Evolutionary conservation across 1,284 basidiomycete species (phyloP).

Genomic region (Cutaneotrichosporon daszewskae): DNA sequence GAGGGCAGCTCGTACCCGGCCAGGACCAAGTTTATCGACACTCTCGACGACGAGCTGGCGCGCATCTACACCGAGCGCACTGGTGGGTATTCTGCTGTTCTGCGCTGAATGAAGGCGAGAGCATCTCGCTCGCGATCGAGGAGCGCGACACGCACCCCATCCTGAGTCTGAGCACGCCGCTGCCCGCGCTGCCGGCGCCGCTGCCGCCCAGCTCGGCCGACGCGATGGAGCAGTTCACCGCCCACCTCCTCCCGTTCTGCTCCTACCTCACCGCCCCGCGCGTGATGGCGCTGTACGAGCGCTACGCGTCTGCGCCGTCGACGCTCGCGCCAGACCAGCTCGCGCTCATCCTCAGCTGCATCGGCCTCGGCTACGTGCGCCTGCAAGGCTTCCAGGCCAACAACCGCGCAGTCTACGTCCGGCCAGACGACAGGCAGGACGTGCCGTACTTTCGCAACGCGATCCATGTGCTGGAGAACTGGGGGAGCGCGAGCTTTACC

Average conservation of each 20-base stretch:
- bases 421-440: constrained; percentile 6
- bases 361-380: constrained; percentile 13
- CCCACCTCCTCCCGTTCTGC: constrained; percentile 16
- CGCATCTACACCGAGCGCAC: constrained; percentile 7
- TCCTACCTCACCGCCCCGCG: constrained; percentile 13
- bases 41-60: constrained; percentile 12
- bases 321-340: constrained; percentile 13
- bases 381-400: constrained; percentile 2
- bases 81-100: neutral
- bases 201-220: constrained; percentile 5
- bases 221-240: constrained; percentile 14
- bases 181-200: constrained; percentile 10
- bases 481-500: constrained; percentile 14
- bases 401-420: neutral
- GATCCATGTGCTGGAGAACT: constrained; percentile 10
- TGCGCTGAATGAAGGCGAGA: neutral
- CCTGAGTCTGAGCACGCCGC: constrained; percentile 10
- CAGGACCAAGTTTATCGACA: constrained; percentile 7
- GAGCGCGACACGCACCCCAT: constrained; percentile 9
- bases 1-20: constrained; percentile 17
- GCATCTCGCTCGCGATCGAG: constrained; percentile 8
- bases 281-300: constrained; percentile 11
- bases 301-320: constrained; percentile 8
- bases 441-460: constrained; percentile 14
- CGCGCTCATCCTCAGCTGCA: constrained; percentile 9